Evolutionary conservation across 2,329 filamentous ascomycete genomes (phyloP), one percentile per base, ranked within the genome.

Genomic region (Diplocarpon mali): DNA sequence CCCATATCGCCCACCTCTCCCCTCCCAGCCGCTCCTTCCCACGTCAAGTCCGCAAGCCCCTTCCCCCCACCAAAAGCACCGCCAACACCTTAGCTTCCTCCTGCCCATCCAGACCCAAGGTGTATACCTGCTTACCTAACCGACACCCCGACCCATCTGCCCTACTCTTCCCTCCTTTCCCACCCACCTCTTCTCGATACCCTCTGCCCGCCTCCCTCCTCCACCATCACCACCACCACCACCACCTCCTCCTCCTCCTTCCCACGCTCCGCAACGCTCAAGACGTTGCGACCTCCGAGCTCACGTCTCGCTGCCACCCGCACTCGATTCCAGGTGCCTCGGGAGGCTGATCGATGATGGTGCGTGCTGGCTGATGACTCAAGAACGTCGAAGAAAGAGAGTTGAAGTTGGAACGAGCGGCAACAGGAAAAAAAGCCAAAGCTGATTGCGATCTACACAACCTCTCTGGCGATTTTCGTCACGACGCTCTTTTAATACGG

Each of bases 401-500:
- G 40, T 48, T 35, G 48, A 56, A 51, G 20, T 24, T 3, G 20
- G 20, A 24, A 24, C 3, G 7, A 7, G 3, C 7, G 20, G n/a
- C n/a, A n/a, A n/a, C n/a, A n/a, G n/a, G n/a, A n/a, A n/a, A n/a
- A n/a, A 24, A 24, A 7, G 20, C 20, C 20, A 24, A 57, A 50
- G 50, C 49, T 53, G 51, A 53, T 44, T 51, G 48, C 54, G 42
- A 53, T 27, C 47, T 44, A 44, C 46, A 42, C 38, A 44, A 36
- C 42, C 38, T 44, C 46, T 44, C 46, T 45, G 58, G 58, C 58
- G 58, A 60, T 43, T 55, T 60, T 61, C 59, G 59, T 61, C 59
- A 60, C 59, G 49, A 61, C 60, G 59, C 58, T 62, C 60, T 38
- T 62, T 62, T 59, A 52, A 56, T 52, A 46, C 37, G 38, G 49